phyloP scores from a whole-genome alignment of 441 rosid genomes.

The Syzygium malaccense region DNA sequence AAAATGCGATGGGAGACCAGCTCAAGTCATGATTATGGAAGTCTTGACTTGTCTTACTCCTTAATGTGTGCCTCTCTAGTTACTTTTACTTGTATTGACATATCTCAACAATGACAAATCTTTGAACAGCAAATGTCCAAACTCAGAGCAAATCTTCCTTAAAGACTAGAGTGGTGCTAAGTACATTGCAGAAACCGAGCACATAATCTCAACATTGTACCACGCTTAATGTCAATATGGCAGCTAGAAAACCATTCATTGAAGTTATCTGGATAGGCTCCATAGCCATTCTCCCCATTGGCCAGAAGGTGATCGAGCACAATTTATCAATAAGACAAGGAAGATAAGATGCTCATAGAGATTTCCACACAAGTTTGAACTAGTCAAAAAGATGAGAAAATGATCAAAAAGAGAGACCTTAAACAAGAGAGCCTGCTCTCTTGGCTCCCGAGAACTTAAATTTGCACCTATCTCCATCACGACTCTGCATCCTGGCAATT shows the following conservation, averaged over 20 bases:
- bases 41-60: background rate
- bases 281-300: background rate
- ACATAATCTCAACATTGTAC: background rate
- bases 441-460: background rate
- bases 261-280: background rate
- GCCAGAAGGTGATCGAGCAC: background rate
- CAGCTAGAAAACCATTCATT: background rate
- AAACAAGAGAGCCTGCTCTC: background rate
- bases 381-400: background rate
- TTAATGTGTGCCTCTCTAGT: background rate
- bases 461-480: background rate
- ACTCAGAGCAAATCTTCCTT: background rate
- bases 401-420: background rate
- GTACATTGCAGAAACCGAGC: background rate
- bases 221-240: background rate
- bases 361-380: background rate
- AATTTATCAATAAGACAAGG: background rate
- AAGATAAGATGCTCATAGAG: background rate
- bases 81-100: background rate
- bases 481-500: background rate
- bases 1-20: background rate
- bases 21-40: background rate
- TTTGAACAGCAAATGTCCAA: background rate
- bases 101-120: background rate
- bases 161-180: background rate